These are phyloP conservation scores for Pholiota molesta DNA, from an alignment of 768 basidiomycete species.

Conservation along the genomic window DNA sequence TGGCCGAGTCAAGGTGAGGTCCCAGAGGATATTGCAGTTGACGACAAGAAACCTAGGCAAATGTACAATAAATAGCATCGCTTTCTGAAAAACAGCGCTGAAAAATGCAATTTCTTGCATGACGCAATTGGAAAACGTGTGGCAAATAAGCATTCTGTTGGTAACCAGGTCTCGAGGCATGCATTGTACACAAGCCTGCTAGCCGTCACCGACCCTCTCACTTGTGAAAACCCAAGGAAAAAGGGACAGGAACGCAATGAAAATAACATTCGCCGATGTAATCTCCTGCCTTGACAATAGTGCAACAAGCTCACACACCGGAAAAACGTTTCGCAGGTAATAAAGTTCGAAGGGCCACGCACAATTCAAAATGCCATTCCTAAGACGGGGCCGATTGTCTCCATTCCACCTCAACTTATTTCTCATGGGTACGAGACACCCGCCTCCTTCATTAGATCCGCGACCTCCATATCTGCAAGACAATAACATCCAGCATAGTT, in stretches of 20 bases:
- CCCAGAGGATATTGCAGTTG: neutral
- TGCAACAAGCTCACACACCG: too few relatives aligned
- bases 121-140: neutral
- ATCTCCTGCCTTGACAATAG: too few relatives aligned
- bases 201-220: too few relatives aligned
- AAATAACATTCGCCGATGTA: too few relatives aligned
- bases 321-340: neutral
- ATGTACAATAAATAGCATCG: neutral
- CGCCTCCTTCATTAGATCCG: slow-evolving; percentile 48
- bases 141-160: neutral
- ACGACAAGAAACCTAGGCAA: neutral
- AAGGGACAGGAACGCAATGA: too few relatives aligned
- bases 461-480: slow-evolving; percentile 47
- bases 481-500: neutral
- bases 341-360: neutral
- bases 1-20: neutral
- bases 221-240: too few relatives aligned
- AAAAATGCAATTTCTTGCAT: neutral
- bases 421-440: slow-evolving; percentile 29
- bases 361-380: neutral
- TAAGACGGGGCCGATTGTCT: neutral
- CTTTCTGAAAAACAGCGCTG: neutral
- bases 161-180: too few relatives aligned
- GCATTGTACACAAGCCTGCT: too few relatives aligned
- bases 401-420: slow-evolving; percentile 4